phyloP scores from a whole-genome alignment of 371 early-diverging fungal genomes.

The Mortierella sp. region DNA sequence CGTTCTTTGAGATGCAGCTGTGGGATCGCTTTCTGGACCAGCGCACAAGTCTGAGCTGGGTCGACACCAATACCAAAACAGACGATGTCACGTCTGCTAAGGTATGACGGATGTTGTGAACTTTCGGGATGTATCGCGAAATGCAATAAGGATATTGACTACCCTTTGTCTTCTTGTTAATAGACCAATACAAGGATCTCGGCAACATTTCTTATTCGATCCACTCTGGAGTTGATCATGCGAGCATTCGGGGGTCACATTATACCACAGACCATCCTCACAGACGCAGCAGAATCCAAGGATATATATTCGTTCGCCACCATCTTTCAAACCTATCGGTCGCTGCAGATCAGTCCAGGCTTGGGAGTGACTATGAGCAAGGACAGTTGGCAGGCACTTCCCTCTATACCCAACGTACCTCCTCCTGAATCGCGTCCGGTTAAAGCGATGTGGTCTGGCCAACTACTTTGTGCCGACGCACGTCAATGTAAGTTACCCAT shows the following conservation, averaged over 20 bases:
- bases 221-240: slow-evolving; percentile 45
- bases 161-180: neutral
- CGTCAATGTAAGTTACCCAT: slow-evolving; percentile 11
- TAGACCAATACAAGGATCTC: slow-evolving; percentile 32
- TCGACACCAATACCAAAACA: slow-evolving; percentile 21
- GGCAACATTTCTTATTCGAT: slow-evolving; percentile 28
- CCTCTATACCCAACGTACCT: slow-evolving; percentile 10
- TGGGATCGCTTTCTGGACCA: slow-evolving; percentile 55
- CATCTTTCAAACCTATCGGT: slow-evolving; percentile 35
- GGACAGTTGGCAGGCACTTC: slow-evolving; percentile 43
- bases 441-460: slow-evolving; percentile 30
- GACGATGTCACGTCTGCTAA: neutral
- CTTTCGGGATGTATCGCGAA: no score
- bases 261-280: slow-evolving; percentile 37
- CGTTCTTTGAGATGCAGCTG: slow-evolving; percentile 40
- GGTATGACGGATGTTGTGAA: slow-evolving; percentile 11
- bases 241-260: slow-evolving; percentile 56
- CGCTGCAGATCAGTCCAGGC: slow-evolving; percentile 41
- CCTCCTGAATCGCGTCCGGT: slow-evolving; percentile 12
- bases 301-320: slow-evolving; percentile 42
- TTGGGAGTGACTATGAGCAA: slow-evolving; percentile 45
- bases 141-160: neutral
- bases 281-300: neutral
- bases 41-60: slow-evolving; percentile 43
- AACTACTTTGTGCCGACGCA: slow-evolving; percentile 13